Evolutionary conservation across 176 grass and related monocot genomes (phyloP).

Genomic region (Raddia distichophylla): DNA sequence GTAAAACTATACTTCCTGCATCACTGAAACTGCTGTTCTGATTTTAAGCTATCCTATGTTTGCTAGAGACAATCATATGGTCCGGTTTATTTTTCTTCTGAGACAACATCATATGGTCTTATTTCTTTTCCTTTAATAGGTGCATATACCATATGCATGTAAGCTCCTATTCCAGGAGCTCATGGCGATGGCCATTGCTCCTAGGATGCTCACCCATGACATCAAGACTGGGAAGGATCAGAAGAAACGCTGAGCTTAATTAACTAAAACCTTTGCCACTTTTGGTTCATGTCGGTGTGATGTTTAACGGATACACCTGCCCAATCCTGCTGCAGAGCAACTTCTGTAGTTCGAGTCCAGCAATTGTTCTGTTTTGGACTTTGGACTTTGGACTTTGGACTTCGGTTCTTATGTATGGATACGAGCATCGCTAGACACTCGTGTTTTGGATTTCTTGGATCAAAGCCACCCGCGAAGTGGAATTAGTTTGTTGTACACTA

Average conservation of each 20-base stretch:
- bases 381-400: background rate
- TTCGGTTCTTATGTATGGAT: background rate
- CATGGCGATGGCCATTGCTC: conserved; percentile 93
- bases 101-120: background rate
- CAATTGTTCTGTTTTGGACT: background rate
- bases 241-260: conserved; percentile 60
- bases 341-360: background rate
- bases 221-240: conserved; percentile 61
- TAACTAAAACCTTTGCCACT: background rate
- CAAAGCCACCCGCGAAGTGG: background rate
- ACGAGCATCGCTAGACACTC: background rate
- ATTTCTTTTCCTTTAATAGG: conserved; percentile 34
- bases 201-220: conserved; percentile 85
- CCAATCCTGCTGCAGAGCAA: background rate
- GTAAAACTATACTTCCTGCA: conserved; percentile 9
- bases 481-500: background rate
- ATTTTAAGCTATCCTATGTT: conserved; percentile 2
- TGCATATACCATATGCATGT: conserved; percentile 91
- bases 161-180: conserved; percentile 95
- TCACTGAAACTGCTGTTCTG: background rate
- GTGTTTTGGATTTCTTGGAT: background rate
- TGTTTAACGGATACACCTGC: background rate
- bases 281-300: background rate
- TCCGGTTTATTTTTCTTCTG: too few species aligned
- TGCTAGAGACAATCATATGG: conserved; percentile 2